Conservation (phyloP, 2,329 filamentous ascomycete genomes). For the Ceratocystis destructans region DNA sequence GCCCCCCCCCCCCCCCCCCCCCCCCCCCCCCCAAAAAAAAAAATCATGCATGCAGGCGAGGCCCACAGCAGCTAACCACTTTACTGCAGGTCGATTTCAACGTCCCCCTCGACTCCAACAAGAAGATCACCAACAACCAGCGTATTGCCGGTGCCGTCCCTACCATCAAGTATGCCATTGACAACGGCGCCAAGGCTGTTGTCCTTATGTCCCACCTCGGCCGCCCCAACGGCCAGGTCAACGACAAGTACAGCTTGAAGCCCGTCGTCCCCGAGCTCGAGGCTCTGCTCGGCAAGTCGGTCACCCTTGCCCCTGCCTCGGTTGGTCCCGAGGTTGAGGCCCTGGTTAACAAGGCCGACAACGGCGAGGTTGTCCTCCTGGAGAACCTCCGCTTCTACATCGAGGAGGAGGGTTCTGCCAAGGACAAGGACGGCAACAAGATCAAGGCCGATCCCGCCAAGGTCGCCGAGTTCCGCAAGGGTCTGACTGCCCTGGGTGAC, state of each 20-base stretch:
- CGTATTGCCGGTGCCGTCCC: slow-evolving; percentile 91
- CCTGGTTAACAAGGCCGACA: slow-evolving; percentile 67
- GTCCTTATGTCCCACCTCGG: slow-evolving; percentile 98
- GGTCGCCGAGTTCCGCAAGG: slow-evolving; percentile 89
- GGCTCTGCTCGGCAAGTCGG: slow-evolving; percentile 72
- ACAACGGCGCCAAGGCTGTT: slow-evolving; percentile 81
- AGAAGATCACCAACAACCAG: slow-evolving; percentile 95
- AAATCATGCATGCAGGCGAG: neutral
- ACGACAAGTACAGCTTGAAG: slow-evolving; percentile 88
- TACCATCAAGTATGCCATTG: slow-evolving; percentile 87
- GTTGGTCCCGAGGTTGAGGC: slow-evolving; percentile 85
- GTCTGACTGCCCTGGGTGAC: slow-evolving; percentile 84
- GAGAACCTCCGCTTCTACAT: slow-evolving; percentile 98
- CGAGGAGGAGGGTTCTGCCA: slow-evolving; percentile 93
- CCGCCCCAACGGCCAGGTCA: slow-evolving; percentile 78
- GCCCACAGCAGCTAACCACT: slow-evolving; percentile 1
- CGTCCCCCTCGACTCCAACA: slow-evolving; percentile 84
- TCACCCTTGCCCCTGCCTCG: slow-evolving; percentile 80
- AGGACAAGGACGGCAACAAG: slow-evolving; percentile 92
- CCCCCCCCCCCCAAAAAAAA: no score
- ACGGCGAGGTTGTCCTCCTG: slow-evolving; percentile 74
- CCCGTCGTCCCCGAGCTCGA: slow-evolving; percentile 83
- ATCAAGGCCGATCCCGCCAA: slow-evolving; percentile 90
- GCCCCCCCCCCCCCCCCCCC: no score
- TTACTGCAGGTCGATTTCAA: slow-evolving; percentile 86